Percentiles rank a stretch among this genome's conserved stretches.
Evolutionary conservation across 306 rosid species (phyloP).

Genomic region (Dryas octopetala): DNA sequence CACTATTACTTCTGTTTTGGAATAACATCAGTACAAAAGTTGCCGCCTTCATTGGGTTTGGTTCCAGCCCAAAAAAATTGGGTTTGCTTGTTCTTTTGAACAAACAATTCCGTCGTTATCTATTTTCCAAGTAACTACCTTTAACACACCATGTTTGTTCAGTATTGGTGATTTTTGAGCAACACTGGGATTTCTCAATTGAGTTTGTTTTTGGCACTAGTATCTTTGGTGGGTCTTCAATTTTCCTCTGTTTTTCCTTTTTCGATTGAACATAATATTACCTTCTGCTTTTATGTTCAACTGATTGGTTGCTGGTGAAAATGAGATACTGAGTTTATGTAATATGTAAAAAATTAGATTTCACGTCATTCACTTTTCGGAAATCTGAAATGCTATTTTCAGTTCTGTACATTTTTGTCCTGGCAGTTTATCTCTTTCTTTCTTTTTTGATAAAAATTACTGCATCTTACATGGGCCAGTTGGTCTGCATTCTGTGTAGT

Average conservation of each 20-base stretch:
- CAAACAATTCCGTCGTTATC: neutral
- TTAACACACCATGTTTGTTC: neutral
- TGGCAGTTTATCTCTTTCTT: neutral
- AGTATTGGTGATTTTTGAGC: neutral
- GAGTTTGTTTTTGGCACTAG: neutral
- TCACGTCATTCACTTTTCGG: neutral
- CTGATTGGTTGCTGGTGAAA: conserved; percentile 4
- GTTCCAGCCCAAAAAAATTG: neutral
- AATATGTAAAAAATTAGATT: neutral
- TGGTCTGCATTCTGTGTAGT: neutral
- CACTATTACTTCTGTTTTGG: conserved; percentile 16
- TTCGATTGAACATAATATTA: neutral
- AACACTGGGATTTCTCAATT: neutral
- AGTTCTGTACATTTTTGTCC: neutral
- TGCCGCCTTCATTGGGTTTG: neutral
- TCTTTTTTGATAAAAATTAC: neutral
- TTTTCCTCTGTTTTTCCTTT: neutral
- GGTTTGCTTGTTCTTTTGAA: neutral
- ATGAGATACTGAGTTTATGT: conserved; percentile 12
- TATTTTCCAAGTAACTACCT: neutral
- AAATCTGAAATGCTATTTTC: neutral
- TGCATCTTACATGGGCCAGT: conserved; percentile 4
- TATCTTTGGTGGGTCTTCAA: neutral
- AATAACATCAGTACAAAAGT: conserved; percentile 1
- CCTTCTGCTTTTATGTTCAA: neutral